Conservation (phyloP, 2,329 filamentous ascomycete species). For the Cryphonectria radicalis region DNA sequence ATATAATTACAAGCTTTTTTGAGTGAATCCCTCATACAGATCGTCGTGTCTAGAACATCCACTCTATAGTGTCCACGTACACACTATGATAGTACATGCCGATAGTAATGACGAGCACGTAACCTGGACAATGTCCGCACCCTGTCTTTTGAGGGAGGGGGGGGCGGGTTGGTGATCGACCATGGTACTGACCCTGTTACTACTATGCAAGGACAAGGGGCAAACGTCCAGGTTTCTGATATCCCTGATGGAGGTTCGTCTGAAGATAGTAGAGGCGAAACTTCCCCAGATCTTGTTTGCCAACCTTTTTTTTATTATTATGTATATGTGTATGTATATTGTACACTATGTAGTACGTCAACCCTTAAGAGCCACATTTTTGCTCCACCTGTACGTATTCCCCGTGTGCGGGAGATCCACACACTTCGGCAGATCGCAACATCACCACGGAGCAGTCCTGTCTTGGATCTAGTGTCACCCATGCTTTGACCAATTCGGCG, state of each 20-base stretch:
- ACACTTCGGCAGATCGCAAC: neutral
- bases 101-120: neutral
- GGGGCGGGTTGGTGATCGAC: neutral
- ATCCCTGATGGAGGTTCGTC: neutral
- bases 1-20: neutral
- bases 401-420: neutral
- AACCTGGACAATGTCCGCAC: constrained; percentile 3
- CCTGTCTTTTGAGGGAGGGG: neutral
- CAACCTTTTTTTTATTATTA: neutral
- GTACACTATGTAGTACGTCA: neutral
- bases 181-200: neutral
- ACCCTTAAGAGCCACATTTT: neutral
- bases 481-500: neutral
- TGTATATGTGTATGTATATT: neutral
- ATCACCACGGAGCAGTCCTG: neutral
- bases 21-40: neutral
- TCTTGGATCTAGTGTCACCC: neutral
- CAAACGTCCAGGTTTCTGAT: neutral
- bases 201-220: neutral
- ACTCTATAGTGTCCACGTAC: neutral
- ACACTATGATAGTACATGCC: neutral
- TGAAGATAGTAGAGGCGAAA: neutral
- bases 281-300: neutral
- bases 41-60: neutral
- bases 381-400: neutral